Percentiles rank a stretch among this genome's conserved stretches.
Evolutionary conservation across 306 rosid genomes (phyloP).

Genomic region (Sicyos edulis): DNA sequence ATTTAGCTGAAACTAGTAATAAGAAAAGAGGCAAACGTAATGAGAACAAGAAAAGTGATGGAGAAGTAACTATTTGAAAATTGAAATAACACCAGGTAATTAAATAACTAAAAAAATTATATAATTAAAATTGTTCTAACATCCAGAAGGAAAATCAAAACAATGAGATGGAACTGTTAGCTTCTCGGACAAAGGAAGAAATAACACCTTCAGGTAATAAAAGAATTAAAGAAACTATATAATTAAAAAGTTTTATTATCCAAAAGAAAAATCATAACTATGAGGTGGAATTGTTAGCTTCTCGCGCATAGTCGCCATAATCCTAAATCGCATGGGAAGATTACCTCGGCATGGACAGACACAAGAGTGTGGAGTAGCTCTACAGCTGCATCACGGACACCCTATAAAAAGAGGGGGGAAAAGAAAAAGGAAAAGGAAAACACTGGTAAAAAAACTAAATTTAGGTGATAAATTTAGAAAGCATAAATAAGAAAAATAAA

Average conservation of each 20-base stretch:
- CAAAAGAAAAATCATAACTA: neutral
- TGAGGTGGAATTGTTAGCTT: neutral
- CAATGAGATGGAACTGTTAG: neutral
- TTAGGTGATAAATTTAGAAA: neutral
- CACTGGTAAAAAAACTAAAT: neutral
- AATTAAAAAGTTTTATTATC: neutral
- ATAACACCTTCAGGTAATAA: neutral
- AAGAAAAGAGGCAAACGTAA: neutral
- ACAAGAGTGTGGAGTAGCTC: conserved; percentile 93
- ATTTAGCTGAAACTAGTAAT: neutral
- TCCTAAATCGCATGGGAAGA: conserved; percentile 18
- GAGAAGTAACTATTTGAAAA: neutral
- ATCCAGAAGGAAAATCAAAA: neutral
- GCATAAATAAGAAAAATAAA: neutral
- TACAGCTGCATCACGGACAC: conserved; percentile 92
- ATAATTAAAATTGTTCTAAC: neutral
- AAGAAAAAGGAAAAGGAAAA: neutral
- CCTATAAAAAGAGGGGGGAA: conserved; percentile 42
- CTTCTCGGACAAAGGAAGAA: neutral
- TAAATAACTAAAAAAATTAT: neutral
- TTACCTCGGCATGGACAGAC: conserved; percentile 98
- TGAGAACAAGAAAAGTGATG: conserved; percentile 10
- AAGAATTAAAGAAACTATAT: too few species aligned
- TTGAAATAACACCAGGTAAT: conserved; percentile 6
- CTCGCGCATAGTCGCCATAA: neutral